phyloP scores from a whole-genome alignment of 306 rosid species.

The Purshia tridentata region DNA sequence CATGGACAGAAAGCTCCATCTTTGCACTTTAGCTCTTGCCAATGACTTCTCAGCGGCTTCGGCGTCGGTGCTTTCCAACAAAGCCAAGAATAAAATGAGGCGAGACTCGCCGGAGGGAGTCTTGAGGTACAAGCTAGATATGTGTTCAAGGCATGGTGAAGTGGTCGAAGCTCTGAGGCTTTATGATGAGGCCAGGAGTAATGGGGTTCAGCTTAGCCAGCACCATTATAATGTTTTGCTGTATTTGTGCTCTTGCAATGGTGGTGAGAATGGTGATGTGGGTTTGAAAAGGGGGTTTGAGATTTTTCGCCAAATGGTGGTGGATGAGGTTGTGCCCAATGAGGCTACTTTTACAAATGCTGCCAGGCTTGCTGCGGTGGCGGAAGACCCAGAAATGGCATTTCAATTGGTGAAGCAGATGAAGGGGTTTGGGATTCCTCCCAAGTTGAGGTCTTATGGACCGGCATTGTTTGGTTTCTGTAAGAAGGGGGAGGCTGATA shows the following conservation, averaged over 20 bases:
- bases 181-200: conserved; percentile 64
- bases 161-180: conserved; percentile 61
- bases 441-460: conserved; percentile 79
- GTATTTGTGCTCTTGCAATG: conserved; percentile 55
- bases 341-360: conserved; percentile 82
- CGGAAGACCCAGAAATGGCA: conserved; percentile 80
- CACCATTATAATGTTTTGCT: conserved; percentile 64
- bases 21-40: conserved; percentile 34
- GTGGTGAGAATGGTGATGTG: conserved; percentile 23
- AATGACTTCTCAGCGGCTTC: conserved; percentile 20
- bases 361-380: conserved; percentile 75
- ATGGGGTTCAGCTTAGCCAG: conserved; percentile 35
- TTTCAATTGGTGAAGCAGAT: conserved; percentile 70
- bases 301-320: conserved; percentile 69
- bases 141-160: conserved; percentile 58
- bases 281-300: conserved; percentile 69
- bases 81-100: conserved; percentile 42
- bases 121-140: conserved; percentile 39
- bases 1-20: conserved; percentile 14
- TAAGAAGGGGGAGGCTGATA: conserved; percentile 62
- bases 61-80: conserved; percentile 26
- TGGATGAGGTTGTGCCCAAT: conserved; percentile 54
- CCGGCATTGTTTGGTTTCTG: conserved; percentile 85
- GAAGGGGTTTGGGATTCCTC: conserved; percentile 53
- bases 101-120: conserved; percentile 53